Percentiles rank a stretch among this genome's conserved stretches.
Evolutionary conservation across 2,329 filamentous ascomycete genomes (phyloP).

Genomic region (Hypomyces rosellus): DNA sequence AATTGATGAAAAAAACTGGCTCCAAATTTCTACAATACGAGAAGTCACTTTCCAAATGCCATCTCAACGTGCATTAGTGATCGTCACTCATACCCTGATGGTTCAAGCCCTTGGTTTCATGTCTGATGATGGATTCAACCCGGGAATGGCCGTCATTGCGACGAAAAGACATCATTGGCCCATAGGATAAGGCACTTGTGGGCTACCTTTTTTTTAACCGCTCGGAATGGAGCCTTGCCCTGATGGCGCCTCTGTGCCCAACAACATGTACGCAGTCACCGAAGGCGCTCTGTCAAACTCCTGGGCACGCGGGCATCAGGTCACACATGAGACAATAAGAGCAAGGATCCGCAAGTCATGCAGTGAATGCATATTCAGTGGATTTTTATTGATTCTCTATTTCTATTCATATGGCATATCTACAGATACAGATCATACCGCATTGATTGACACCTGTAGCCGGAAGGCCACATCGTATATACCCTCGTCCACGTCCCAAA

Average conservation of each 20-base stretch:
- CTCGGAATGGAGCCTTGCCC: slow-evolving; percentile 33
- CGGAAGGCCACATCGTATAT: too few relatives aligned
- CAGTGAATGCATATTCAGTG: too few relatives aligned
- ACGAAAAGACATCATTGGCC: slow-evolving; percentile 1
- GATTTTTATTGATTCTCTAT: too few relatives aligned
- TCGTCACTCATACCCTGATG: background rate
- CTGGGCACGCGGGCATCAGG: slow-evolving; percentile 16
- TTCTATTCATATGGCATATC: background rate
- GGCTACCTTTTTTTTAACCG: background rate
- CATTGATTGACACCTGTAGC: too few relatives aligned
- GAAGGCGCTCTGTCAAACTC: slow-evolving; percentile 9
- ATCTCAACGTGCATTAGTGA: background rate
- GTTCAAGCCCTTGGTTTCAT: too few relatives aligned
- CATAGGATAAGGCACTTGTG: background rate
- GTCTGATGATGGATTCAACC: background rate
- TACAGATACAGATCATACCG: too few relatives aligned
- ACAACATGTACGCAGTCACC: slow-evolving; percentile 28
- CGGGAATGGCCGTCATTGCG: slow-evolving; percentile 1
- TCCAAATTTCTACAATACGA: background rate
- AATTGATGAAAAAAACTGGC: slow-evolving; percentile 14
- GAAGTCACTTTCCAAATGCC: background rate
- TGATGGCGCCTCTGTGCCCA: slow-evolving; percentile 43
- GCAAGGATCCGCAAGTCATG: background rate
- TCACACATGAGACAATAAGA: slow-evolving; percentile 11
- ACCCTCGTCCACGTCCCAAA: too few relatives aligned